Evolutionary conservation across 176 grass and related monocot species (phyloP).

Genomic region (Elymus sibiricus): DNA sequence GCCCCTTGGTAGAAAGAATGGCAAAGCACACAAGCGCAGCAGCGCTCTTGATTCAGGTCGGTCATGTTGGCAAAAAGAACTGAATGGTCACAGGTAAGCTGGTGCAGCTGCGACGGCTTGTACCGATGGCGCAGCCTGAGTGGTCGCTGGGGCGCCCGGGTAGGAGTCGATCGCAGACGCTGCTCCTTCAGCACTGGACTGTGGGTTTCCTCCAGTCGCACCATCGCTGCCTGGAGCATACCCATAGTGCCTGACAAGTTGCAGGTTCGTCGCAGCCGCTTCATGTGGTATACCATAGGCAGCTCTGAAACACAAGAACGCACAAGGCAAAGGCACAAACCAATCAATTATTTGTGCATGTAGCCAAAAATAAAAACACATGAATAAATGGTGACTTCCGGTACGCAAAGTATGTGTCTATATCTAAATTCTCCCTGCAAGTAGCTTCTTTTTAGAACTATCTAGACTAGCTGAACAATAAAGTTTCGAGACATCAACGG

Average conservation of each 20-base stretch:
- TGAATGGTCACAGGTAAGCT: background rate
- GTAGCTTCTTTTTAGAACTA: background rate
- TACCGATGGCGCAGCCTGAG: background rate
- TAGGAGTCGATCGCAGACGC: background rate
- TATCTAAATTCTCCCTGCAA: slow-evolving; percentile 6
- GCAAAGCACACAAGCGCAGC: background rate
- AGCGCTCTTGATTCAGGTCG: background rate
- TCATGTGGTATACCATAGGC: background rate
- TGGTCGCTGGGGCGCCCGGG: background rate
- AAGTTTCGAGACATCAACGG: background rate
- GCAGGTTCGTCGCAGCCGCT: background rate
- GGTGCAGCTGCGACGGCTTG: background rate
- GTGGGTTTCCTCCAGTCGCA: background rate
- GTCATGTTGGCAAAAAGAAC: background rate
- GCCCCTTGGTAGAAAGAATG: background rate
- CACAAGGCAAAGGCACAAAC: background rate
- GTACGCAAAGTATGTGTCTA: background rate
- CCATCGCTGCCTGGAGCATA: background rate
- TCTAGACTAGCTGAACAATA: slow-evolving; percentile 1
- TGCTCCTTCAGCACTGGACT: background rate
- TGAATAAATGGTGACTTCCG: background rate
- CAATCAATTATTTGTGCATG: slow-evolving; percentile 19
- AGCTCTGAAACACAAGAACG: slow-evolving; percentile 23
- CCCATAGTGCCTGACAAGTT: slow-evolving; percentile 17
- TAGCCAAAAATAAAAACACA: background rate